Percentiles rank a stretch among this genome's conserved stretches.
Conservation (phyloP, 495 filamentous ascomycete genomes). For the Neurospora tetraspora region DNA sequence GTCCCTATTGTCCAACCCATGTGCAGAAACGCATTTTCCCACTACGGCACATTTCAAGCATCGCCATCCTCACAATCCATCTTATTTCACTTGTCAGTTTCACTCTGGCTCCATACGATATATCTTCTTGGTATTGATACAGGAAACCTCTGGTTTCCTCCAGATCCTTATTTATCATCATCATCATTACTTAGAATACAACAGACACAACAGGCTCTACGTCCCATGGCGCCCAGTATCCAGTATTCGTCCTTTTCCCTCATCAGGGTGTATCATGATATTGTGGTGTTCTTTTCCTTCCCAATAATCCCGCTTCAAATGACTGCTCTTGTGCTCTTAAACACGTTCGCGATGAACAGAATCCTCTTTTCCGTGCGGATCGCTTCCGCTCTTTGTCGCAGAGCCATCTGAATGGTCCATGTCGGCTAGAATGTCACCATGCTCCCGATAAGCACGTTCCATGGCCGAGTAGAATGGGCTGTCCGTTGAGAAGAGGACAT, state of each 20-base stretch:
- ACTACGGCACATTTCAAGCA: background rate
- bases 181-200: background rate
- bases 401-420: background rate
- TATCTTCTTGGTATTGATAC: background rate
- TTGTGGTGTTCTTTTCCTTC: background rate
- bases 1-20: too few species aligned
- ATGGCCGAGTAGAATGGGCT: slow-evolving; percentile 10
- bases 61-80: background rate
- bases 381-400: background rate
- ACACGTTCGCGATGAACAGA: background rate
- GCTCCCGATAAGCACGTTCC: slow-evolving; percentile 8
- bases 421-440: slow-evolving; percentile 2
- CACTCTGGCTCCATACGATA: background rate
- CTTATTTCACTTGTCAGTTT: background rate
- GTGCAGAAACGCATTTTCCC: too few species aligned
- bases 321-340: background rate
- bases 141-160: too few species aligned
- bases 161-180: too few species aligned
- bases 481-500: slow-evolving; percentile 46
- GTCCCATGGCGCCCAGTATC: background rate
- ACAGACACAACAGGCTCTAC: background rate
- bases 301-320: background rate
- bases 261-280: background rate
- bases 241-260: background rate
- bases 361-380: background rate